Base-by-base conservation (phyloP, 768 basidiomycete species). In the Xanthoconium purpureum region DNA sequence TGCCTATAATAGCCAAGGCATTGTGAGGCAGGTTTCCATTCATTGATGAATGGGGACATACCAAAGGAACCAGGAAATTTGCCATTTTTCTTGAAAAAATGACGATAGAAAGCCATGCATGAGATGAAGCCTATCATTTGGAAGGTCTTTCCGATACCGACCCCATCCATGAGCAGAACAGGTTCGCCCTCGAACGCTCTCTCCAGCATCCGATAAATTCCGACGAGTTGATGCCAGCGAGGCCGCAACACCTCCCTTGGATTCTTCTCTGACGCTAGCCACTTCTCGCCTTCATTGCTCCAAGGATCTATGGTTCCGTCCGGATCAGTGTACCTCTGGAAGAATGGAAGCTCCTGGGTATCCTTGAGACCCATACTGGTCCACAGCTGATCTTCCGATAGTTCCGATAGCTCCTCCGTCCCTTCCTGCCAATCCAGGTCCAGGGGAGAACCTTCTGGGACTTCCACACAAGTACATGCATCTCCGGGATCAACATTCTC, bases 121-220 rank as follows among this genome's bases (percentile, higher is more conserved):
- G 57, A 52, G 2, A 71, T 55, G 3, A 60, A 11, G 1, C 63
- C 58, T 3, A 71, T 52, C 0, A 57, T 61, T 13, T 70, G 62
- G 2, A 70, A 38, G 0, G 63, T 68, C 42, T 70, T 70, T 0
- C 67, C 64, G 2, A 71, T 53, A 0, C 69, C 63, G 0, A 70
- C 64, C 0, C 59, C 57, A 35, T 71, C 69, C 67, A 71, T 67
- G 0, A 68, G 42, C 0, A 70, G 35, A 3, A 68, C 43, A 0
- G 57, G 57, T 12, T 55, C 1, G 0, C 38, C 29, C 1, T 57
- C n/a, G 3, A 65, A 52, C 0, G 46, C 37, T 0, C 50, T 33
- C 15, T 63, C 17, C 0, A 67, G 13, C 56, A 71, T 63, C n/a
- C 58, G 46, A 45, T 56, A 35, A 6, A 71, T 64, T 0, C 65